Conservation (phyloP, 2,329 filamentous ascomycete genomes). For the Penicillium sp. region DNA sequence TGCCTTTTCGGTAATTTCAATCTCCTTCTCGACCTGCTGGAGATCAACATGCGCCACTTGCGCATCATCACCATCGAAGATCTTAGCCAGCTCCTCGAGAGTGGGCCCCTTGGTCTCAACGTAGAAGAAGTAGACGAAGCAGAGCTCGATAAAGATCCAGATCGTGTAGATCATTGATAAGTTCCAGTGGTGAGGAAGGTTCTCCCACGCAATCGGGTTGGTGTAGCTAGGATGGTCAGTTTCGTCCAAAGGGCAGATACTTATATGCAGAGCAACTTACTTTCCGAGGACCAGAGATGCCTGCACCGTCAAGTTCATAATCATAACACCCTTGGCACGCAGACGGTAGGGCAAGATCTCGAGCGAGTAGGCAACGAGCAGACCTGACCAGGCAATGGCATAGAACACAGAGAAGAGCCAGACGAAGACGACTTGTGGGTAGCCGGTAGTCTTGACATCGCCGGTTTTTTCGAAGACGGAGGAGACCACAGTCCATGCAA, state of each 20-base stretch:
- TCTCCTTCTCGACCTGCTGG: constrained; percentile 38
- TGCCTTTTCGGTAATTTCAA: constrained; percentile 4
- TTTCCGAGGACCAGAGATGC: constrained; percentile 60
- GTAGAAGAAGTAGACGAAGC: constrained; percentile 32
- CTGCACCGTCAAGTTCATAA: constrained; percentile 48
- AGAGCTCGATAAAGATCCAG: constrained; percentile 29
- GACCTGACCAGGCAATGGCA: constrained; percentile 27
- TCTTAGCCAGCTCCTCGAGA: constrained; percentile 66
- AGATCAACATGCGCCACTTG: constrained; percentile 52
- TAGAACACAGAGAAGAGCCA: constrained; percentile 31
- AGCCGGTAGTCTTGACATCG: constrained; percentile 14
- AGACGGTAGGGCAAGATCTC: constrained; percentile 37
- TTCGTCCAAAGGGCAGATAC: background rate
- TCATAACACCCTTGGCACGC: constrained; percentile 40
- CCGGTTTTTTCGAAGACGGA: constrained; percentile 44
- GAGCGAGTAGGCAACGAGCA: constrained; percentile 26
- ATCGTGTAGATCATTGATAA: constrained; percentile 29
- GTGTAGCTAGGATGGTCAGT: constrained; percentile 15
- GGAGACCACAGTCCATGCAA: constrained; percentile 50
- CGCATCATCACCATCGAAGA: constrained; percentile 64
- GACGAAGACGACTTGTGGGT: constrained; percentile 20
- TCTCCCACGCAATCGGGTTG: constrained; percentile 24
- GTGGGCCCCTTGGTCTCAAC: constrained; percentile 69
- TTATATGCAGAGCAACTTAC: constrained; percentile 35
- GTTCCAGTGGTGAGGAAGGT: constrained; percentile 22